Evolutionary conservation across 352 stramenopile species (phyloP).

Genomic region (Hyaloperonospora arabidopsidis): DNA sequence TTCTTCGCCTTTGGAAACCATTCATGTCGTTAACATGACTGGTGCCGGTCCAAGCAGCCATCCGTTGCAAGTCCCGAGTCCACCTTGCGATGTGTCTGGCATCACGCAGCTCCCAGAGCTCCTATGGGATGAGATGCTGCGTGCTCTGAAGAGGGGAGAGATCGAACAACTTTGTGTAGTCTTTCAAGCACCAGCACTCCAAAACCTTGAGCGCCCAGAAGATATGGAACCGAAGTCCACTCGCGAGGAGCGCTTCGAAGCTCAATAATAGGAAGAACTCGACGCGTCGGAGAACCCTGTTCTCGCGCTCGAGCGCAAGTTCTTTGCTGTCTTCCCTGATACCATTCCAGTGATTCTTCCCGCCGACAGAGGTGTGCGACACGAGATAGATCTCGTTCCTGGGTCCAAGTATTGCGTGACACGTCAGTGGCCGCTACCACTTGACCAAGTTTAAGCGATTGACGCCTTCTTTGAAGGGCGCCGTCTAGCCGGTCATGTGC

Average conservation of each 20-base stretch:
- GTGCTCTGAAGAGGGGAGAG: not conserved
- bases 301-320: not conserved
- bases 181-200: not conserved
- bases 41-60: not conserved
- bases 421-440: not conserved
- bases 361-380: not conserved
- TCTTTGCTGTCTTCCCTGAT: not conserved
- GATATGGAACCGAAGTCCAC: not conserved
- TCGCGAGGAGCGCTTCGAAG: constrained; percentile 9
- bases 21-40: not conserved
- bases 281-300: not conserved
- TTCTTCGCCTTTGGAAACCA: not conserved
- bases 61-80: not conserved
- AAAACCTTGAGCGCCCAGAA: not conserved
- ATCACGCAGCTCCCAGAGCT: not conserved
- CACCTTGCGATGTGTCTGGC: not conserved
- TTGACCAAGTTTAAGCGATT: not conserved
- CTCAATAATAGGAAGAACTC: constrained; percentile 6
- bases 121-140: not conserved
- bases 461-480: not conserved
- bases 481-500: not conserved
- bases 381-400: constrained; percentile 1
- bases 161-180: not conserved
- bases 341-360: not conserved
- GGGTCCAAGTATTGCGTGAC: not conserved